Percentiles rank a stretch among this genome's conserved stretches.
phyloP scores from a whole-genome alignment of 805 yeast genomes.

The Isabelozyma heimii region DNA sequence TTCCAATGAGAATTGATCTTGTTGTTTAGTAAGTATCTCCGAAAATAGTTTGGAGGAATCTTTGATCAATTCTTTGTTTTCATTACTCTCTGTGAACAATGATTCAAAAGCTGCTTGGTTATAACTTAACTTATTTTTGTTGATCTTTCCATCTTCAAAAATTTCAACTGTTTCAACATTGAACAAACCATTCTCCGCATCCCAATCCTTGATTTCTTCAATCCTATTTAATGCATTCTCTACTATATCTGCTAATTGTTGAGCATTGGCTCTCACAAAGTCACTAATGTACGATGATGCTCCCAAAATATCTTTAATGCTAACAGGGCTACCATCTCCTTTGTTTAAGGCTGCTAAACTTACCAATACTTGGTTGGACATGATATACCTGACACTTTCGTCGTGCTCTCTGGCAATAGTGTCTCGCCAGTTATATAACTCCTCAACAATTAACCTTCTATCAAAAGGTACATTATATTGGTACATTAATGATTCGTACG shows the following conservation, averaged over 20 bases:
- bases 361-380: slow-evolving; percentile 77
- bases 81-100: slow-evolving; percentile 2
- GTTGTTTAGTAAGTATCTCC: slow-evolving; percentile 5
- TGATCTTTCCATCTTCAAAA: slow-evolving; percentile 3
- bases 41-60: slow-evolving; percentile 13
- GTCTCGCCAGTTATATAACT: slow-evolving; percentile 83
- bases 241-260: slow-evolving; percentile 58
- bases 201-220: slow-evolving; percentile 32
- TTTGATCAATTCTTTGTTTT: slow-evolving; percentile 2
- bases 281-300: slow-evolving; percentile 48
- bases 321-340: slow-evolving; percentile 47
- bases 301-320: slow-evolving; percentile 49
- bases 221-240: slow-evolving; percentile 33
- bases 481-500: slow-evolving; percentile 61
- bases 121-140: background rate
- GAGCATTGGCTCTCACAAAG: slow-evolving; percentile 55
- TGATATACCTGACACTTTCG: slow-evolving; percentile 78
- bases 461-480: slow-evolving; percentile 63
- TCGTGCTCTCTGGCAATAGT: slow-evolving; percentile 67
- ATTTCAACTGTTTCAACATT: slow-evolving; percentile 15
- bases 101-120: slow-evolving; percentile 6
- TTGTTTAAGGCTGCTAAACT: slow-evolving; percentile 49
- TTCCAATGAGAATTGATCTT: slow-evolving; percentile 12
- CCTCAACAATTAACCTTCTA: slow-evolving; percentile 54
- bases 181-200: slow-evolving; percentile 17